phyloP scores from a whole-genome alignment of 1,284 basidiomycete species.

The Fistulina hepatica region DNA sequence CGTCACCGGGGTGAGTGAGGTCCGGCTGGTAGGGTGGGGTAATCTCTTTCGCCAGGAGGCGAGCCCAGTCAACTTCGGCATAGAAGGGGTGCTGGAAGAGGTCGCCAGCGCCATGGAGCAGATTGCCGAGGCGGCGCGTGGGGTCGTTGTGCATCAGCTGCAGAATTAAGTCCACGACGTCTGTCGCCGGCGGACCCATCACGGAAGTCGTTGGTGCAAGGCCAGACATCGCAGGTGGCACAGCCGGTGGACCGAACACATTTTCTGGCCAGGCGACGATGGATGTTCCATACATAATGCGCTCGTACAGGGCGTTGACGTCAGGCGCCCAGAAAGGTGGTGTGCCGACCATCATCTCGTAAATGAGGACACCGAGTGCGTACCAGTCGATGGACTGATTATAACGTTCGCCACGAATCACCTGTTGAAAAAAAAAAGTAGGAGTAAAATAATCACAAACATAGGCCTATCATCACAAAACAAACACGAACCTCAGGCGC shows the following conservation, averaged over 20 bases:
- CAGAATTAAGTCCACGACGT: slow-evolving; percentile 85
- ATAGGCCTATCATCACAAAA: slow-evolving; percentile 41
- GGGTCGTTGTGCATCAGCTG: slow-evolving; percentile 88
- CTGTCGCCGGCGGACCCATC: slow-evolving; percentile 84
- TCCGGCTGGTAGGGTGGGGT: slow-evolving; percentile 93
- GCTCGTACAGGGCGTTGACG: slow-evolving; percentile 67
- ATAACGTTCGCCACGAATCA: background rate
- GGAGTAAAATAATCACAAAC: slow-evolving; percentile 10
- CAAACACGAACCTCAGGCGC: slow-evolving; percentile 77
- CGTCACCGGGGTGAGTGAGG: slow-evolving; percentile 81
- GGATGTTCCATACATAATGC: slow-evolving; percentile 67
- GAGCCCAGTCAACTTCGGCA: slow-evolving; percentile 90
- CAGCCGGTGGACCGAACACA: slow-evolving; percentile 75
- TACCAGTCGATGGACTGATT: slow-evolving; percentile 88
- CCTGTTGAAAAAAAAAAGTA: background rate
- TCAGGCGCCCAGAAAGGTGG: slow-evolving; percentile 68
- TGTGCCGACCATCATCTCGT: slow-evolving; percentile 90
- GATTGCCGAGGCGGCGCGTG: slow-evolving; percentile 87
- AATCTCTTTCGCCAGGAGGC: slow-evolving; percentile 77
- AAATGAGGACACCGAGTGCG: slow-evolving; percentile 92
- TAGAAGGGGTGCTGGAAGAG: slow-evolving; percentile 98
- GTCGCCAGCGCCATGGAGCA: slow-evolving; percentile 86
- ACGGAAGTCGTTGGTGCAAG: too few relatives aligned
- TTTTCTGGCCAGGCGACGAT: slow-evolving; percentile 63
- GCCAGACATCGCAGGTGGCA: too few relatives aligned